A percentile compares a stretch with the other conserved stretches of the same genome.
Evolutionary conservation across 305 asterid genomes (phyloP).

Genomic region (Solanum chacoense): DNA sequence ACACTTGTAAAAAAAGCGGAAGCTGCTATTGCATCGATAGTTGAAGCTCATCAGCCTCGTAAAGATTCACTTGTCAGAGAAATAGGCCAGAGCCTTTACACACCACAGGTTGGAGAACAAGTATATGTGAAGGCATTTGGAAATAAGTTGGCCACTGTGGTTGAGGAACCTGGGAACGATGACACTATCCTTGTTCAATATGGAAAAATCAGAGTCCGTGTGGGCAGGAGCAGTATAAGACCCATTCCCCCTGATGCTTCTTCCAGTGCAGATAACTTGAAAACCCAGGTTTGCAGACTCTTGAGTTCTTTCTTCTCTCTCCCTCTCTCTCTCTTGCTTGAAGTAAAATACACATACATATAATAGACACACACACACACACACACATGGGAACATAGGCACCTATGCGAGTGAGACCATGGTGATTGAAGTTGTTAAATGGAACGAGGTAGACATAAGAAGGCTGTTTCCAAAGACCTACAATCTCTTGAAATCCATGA

Average conservation of each 20-base stretch:
- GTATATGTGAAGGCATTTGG: constrained; percentile 59
- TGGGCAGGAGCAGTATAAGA: constrained; percentile 29
- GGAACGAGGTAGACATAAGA: neutral
- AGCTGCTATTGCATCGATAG: constrained; percentile 49
- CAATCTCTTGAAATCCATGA: neutral
- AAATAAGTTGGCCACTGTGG: constrained; percentile 67
- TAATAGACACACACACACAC: neutral
- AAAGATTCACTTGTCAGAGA: constrained; percentile 21
- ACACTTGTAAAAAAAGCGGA: constrained; percentile 64
- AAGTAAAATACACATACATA: neutral
- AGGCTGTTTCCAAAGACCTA: neutral
- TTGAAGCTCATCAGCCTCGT: constrained; percentile 46
- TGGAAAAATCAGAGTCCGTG: constrained; percentile 71
- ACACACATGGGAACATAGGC: neutral
- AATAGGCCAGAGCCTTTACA: constrained; percentile 19
- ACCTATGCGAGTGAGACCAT: neutral
- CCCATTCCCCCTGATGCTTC: constrained; percentile 23
- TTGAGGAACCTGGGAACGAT: constrained; percentile 71
- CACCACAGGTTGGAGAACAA: constrained; percentile 59
- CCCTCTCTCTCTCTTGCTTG: neutral
- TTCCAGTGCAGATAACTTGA: constrained; percentile 11
- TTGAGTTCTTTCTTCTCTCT: neutral
- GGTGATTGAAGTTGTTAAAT: neutral
- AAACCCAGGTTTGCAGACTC: neutral
- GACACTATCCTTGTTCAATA: constrained; percentile 66